Evolutionary conservation across 768 basidiomycete genomes (phyloP).

Genomic region (Tremella yokohamensis): DNA sequence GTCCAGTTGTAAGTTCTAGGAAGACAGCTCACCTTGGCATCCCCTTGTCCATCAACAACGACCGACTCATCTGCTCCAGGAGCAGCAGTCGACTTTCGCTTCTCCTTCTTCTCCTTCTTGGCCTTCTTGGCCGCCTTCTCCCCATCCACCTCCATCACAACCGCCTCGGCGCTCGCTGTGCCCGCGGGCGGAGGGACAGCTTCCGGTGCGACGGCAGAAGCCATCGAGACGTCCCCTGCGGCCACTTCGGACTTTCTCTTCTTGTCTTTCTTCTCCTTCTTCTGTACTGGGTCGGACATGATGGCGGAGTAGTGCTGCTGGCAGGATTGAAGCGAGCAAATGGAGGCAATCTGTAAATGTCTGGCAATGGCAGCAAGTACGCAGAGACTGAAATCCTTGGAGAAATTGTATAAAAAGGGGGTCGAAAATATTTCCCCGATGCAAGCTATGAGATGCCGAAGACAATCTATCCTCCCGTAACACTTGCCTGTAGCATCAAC

Average conservation of each 20-base stretch:
- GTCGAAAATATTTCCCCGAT: conserved; percentile 12
- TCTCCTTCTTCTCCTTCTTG: conserved; percentile 52
- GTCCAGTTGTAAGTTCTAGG: background rate
- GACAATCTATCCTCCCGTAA: no score
- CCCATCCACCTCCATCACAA: conserved; percentile 43
- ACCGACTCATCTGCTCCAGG: conserved; percentile 7
- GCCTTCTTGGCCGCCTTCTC: conserved; percentile 53
- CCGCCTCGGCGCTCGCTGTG: conserved; percentile 46
- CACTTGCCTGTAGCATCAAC: no score
- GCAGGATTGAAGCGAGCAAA: background rate
- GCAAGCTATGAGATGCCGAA: no score
- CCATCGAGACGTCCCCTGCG: conserved; percentile 24
- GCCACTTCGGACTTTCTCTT: conserved; percentile 49
- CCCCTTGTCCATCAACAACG: conserved; percentile 10
- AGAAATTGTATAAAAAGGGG: conserved; percentile 12
- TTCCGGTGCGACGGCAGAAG: conserved; percentile 20
- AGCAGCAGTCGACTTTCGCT: conserved; percentile 39
- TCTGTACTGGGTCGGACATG: conserved; percentile 39
- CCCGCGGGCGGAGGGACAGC: conserved; percentile 35
- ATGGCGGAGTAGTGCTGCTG: conserved; percentile 2
- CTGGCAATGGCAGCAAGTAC: background rate
- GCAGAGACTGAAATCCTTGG: conserved; percentile 11
- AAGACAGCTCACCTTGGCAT: conserved; percentile 11
- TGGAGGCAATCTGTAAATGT: background rate
- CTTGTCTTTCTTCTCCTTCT: conserved; percentile 49